These are phyloP conservation scores for Colletotrichum cordylinicola DNA, from an alignment of 2,329 filamentous ascomycete species.

Conservation along the genomic window DNA sequence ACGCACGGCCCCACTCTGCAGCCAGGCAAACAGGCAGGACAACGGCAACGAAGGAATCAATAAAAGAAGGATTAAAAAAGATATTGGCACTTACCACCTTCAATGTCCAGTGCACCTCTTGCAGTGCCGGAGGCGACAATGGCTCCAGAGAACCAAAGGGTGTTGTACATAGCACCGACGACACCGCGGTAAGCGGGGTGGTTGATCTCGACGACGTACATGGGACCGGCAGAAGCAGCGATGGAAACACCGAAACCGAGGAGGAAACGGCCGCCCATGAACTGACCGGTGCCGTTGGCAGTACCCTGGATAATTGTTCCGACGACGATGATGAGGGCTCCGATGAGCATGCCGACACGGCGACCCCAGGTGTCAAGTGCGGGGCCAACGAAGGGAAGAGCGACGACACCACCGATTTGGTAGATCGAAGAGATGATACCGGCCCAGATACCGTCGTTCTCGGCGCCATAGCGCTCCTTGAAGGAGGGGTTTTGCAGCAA, in stretches of 20 bases:
- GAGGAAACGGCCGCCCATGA: constrained; percentile 64
- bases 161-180: constrained; percentile 48
- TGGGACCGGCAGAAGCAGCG: constrained; percentile 50
- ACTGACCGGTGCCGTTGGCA: constrained; percentile 41
- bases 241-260: constrained; percentile 63
- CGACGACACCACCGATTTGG: constrained; percentile 54
- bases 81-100: constrained; percentile 43
- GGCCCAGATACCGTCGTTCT: constrained; percentile 51
- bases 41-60: rapidly evolving
- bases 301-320: constrained; percentile 53
- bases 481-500: constrained; percentile 48
- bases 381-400: constrained; percentile 52
- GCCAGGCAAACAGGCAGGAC: rapidly evolving
- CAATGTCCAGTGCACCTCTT: constrained; percentile 45
- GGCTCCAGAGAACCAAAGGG: constrained; percentile 51
- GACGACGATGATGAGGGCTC: constrained; percentile 45
- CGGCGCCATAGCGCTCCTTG: constrained; percentile 41
- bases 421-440: constrained; percentile 58
- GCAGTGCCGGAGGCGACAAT: constrained; percentile 57
- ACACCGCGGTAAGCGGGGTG: constrained; percentile 52
- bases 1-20: neutral
- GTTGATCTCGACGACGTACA: constrained; percentile 53
- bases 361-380: constrained; percentile 53
- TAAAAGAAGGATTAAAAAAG: constrained; percentile 20
- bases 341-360: constrained; percentile 49